These are phyloP conservation scores for Simplicillium aogashimaense DNA, from an alignment of 2,329 filamentous ascomycete species.

Conservation along the genomic window DNA sequence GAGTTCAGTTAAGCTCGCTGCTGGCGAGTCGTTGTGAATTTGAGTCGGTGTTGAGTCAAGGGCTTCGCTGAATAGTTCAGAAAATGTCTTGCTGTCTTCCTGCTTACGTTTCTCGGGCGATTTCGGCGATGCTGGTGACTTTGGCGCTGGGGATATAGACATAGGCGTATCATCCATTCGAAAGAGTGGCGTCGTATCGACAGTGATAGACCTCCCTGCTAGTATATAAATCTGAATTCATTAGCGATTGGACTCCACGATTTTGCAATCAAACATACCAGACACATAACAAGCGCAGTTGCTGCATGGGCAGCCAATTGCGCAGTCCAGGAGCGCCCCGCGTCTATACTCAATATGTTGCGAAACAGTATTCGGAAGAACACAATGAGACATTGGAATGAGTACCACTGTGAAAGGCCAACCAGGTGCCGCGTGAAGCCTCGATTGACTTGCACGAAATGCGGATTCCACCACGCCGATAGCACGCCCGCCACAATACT, in stretches of 20 bases:
- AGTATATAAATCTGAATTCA: constrained; percentile 30
- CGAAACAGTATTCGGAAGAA: constrained; percentile 42
- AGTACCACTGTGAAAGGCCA: constrained; percentile 56
- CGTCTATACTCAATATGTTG: constrained; percentile 28
- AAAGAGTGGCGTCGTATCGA: constrained; percentile 50
- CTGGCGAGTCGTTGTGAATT: not conserved
- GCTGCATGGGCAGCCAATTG: constrained; percentile 43
- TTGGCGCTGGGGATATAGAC: constrained; percentile 15
- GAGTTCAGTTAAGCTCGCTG: not conserved
- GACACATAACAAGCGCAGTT: constrained; percentile 39
- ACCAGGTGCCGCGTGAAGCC: constrained; percentile 50
- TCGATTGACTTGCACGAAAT: constrained; percentile 48
- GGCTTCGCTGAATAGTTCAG: constrained; percentile 26
- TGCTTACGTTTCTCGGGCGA: constrained; percentile 15
- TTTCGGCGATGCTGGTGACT: constrained; percentile 10
- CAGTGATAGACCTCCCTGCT: constrained; percentile 35
- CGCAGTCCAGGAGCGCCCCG: constrained; percentile 26
- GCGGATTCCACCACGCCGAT: constrained; percentile 60
- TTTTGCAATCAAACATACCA: constrained; percentile 32
- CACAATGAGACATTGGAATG: constrained; percentile 51
- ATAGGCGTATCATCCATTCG: constrained; percentile 12
- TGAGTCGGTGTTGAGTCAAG: constrained; percentile 14
- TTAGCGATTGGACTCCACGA: not conserved
- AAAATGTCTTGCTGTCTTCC: constrained; percentile 30
- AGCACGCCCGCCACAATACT: constrained; percentile 38